Percentiles rank a stretch among this genome's conserved stretches.
phyloP scores from a whole-genome alignment of 805 yeast genomes.

The Yarrowia osloensis region DNA sequence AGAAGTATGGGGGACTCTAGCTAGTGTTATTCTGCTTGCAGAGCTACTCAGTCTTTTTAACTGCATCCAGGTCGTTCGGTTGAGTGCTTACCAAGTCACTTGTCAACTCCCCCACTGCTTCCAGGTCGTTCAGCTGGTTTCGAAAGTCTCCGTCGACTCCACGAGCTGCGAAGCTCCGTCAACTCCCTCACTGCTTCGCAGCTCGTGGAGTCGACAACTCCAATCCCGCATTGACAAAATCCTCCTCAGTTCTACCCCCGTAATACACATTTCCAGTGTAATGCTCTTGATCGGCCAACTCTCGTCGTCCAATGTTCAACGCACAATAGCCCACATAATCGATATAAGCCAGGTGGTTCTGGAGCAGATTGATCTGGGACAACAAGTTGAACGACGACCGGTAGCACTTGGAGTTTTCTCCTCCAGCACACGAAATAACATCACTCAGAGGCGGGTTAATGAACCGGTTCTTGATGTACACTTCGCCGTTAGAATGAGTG shows the following conservation, averaged over 20 bases:
- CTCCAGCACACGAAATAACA: background rate
- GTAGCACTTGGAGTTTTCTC: background rate
- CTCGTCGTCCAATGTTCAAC: background rate
- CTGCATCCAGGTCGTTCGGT: too few species aligned
- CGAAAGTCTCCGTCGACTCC: too few species aligned
- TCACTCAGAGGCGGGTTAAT: background rate
- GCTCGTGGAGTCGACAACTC: background rate
- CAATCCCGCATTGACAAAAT: background rate
- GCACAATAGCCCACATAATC: slow-evolving; percentile 5
- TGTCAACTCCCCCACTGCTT: too few species aligned
- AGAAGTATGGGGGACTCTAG: too few species aligned
- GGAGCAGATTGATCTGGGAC: background rate
- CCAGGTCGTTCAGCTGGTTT: too few species aligned
- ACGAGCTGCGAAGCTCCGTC: background rate
- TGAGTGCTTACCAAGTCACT: too few species aligned
- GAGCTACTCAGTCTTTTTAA: too few species aligned
- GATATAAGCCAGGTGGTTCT: background rate
- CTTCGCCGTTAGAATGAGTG: slow-evolving; percentile 6
- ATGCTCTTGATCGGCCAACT: background rate
- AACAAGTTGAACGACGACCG: background rate
- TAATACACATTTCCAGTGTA: background rate
- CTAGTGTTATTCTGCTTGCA: too few species aligned
- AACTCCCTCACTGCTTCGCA: background rate
- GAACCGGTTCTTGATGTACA: background rate
- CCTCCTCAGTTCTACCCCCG: background rate